phyloP scores from a whole-genome alignment of 805 yeast genomes.

The Candida arabinofermentans region DNA sequence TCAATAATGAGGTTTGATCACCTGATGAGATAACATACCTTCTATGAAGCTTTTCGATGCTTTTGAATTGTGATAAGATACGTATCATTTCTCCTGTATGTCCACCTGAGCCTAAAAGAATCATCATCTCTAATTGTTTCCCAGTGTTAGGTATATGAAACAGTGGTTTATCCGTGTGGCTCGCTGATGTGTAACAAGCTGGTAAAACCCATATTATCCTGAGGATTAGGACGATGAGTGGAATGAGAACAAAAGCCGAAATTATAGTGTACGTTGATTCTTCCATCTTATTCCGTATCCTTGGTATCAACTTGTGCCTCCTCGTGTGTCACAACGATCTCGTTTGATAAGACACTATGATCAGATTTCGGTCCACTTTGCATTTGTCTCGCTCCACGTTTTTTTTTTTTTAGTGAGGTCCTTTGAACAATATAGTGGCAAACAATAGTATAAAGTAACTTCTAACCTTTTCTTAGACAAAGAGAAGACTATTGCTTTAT shows the following conservation, averaged over 20 bases:
- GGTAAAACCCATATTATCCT: slow-evolving; percentile 25
- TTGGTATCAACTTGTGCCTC: no score
- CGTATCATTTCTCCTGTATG: slow-evolving; percentile 96
- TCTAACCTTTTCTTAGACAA: no score
- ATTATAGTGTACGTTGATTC: slow-evolving; percentile 21
- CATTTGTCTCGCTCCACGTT: no score
- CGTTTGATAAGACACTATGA: neutral
- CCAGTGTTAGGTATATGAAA: neutral
- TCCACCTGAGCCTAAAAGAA: slow-evolving; percentile 92
- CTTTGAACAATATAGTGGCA: no score
- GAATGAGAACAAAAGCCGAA: slow-evolving; percentile 8
- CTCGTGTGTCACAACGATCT: no score
- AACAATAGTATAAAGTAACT: neutral
- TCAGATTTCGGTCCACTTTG: no score
- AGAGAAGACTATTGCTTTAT: no score
- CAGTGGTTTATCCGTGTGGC: neutral
- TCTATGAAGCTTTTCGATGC: slow-evolving; percentile 19
- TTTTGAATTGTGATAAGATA: slow-evolving; percentile 42
- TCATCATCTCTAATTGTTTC: slow-evolving; percentile 34
- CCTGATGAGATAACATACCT: slow-evolving; percentile 38
- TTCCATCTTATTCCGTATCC: no score
- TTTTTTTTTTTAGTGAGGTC: no score
- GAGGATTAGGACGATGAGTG: slow-evolving; percentile 3
- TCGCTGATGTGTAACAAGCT: slow-evolving; percentile 6
- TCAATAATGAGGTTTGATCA: slow-evolving; percentile 41